Conservation (phyloP, 2,329 filamentous ascomycete species). For the Sclerotinia trifoliorum region DNA sequence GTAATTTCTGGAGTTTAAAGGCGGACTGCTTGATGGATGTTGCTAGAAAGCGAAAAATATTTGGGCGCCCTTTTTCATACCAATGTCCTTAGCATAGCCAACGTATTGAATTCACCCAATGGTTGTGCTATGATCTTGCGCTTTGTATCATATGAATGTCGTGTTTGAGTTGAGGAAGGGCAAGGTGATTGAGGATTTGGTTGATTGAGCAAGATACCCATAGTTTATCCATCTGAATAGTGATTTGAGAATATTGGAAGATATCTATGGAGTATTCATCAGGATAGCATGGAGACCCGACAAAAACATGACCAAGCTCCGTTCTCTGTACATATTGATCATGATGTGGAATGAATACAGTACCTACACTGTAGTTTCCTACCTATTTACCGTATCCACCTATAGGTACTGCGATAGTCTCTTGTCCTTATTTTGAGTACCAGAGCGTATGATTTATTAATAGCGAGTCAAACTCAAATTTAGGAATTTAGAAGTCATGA, state of each 20-base stretch:
- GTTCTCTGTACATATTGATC: background rate
- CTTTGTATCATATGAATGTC: background rate
- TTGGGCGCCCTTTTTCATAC: background rate
- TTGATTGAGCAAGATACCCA: background rate
- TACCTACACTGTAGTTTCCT: too few relatives aligned
- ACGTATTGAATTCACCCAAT: background rate
- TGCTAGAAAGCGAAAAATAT: background rate
- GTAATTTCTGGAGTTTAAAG: slow-evolving; percentile 11
- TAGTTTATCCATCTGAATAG: background rate
- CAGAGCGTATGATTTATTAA: background rate
- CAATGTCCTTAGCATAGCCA: background rate
- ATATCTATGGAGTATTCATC: too few relatives aligned
- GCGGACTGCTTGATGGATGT: background rate
- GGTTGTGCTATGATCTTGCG: background rate
- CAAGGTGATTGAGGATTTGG: background rate
- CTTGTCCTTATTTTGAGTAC: background rate
- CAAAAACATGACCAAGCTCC: background rate
- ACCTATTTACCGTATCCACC: background rate
- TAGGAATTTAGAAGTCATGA: too few relatives aligned
- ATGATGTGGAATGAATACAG: background rate
- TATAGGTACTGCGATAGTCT: background rate
- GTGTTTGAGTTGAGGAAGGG: background rate
- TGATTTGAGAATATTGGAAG: background rate
- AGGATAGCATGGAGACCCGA: background rate
- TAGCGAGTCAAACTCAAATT: too few relatives aligned